Base-by-base conservation (phyloP, 805 yeast species). In the Cyberlindnera galapagoensis region DNA sequence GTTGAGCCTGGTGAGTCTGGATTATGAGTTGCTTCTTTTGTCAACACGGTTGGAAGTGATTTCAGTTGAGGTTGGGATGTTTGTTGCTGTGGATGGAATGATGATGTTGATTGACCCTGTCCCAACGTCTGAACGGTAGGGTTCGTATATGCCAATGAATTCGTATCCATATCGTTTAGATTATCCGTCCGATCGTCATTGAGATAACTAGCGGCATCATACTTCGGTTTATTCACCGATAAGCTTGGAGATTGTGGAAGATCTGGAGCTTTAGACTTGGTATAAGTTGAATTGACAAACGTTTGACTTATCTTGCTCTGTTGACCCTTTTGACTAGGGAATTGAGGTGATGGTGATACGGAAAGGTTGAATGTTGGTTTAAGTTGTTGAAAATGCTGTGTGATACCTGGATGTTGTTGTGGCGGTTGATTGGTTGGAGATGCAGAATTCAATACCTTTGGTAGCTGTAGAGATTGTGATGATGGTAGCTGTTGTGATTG, bases 1-100 rank as follows among this genome's bases (percentile, higher is more conserved):
- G 42, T 37, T 12, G 42, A 42, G 8, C 42, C 47, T 11, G 49
- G 49, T 2, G 49, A 45, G 16, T 45, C 46, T 5, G 48, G 43
- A 17, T 31, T 39, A n/a, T n/a, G n/a, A 6, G 18, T 9, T 2
- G 31, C 36, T 9, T 43, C 44, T 21, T 46, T 40, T 26, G 36
- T 27, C 15, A 36, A 24, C 8, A 35, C 33, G 3, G 34, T 21
- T 13, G 40, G 40, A 16, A 24, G 6, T 7, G 27, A 14, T 26
- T 30, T 35, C 12, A 26, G 30, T 3, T 13, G 6, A 4, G 36
- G 23, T 4, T 19, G 22, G 13, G 30, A 18, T 8, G 23, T 17
- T 16, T 28, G 19, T 5, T 24, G 32, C 17, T 36, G 28, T 21
- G 38, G 39, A 6, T 36, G 41, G 11, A 26, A n/a, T 12, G 33